These are phyloP conservation scores for Dictyostelium discoideum DNA, from an alignment of 78 protist species.

Conservation along the genomic window DNA sequence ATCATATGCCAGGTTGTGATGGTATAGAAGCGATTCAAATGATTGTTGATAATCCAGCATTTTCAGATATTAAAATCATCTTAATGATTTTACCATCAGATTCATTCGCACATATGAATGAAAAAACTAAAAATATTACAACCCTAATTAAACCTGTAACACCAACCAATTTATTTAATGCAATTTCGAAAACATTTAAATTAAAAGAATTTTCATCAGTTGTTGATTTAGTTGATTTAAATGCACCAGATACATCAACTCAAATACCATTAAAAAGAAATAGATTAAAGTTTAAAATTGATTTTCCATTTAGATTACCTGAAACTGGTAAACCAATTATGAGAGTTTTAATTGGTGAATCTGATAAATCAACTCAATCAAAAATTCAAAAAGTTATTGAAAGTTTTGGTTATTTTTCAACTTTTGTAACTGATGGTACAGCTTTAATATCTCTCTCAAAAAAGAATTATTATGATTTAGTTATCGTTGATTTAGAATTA, in stretches of 20 bases:
- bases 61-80: constrained; percentile 22
- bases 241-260: not conserved
- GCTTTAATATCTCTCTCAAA: not conserved
- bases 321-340: constrained; percentile 43
- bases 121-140: not conserved
- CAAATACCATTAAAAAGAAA: not conserved
- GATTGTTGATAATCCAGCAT: constrained; percentile 53
- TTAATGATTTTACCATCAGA: constrained; percentile 38
- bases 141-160: constrained; percentile 34
- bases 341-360: constrained; percentile 37
- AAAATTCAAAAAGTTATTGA: constrained; percentile 10
- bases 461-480: constrained; percentile 71
- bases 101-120: not conserved
- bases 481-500: constrained; percentile 29
- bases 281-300: constrained; percentile 24
- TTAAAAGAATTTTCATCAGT: not conserved
- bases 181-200: not conserved
- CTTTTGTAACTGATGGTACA: constrained; percentile 30
- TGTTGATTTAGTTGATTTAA: not conserved
- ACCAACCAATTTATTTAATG: constrained; percentile 3
- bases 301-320: constrained; percentile 25
- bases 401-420: constrained; percentile 14
- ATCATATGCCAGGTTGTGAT: constrained; percentile 77
- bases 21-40: constrained; percentile 66
- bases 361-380: not conserved